phyloP scores from a whole-genome alignment of 1,284 basidiomycete species.

The Puccinia brachypodii region DNA sequence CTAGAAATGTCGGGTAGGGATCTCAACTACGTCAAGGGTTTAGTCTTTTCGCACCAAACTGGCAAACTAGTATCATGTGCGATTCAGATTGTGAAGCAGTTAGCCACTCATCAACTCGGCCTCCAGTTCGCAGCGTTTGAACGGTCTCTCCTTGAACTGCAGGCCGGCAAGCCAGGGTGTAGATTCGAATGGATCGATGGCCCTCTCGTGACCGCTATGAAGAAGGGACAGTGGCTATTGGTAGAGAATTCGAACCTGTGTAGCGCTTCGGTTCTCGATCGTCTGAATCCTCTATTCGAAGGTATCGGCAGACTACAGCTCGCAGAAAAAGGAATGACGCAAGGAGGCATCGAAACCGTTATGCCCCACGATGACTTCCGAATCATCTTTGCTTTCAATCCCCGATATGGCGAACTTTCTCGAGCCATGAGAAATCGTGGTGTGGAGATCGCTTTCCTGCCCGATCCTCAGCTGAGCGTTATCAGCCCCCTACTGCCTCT shows the following conservation, averaged over 20 bases:
- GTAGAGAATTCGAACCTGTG: slow-evolving; percentile 94
- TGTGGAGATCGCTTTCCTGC: slow-evolving; percentile 69
- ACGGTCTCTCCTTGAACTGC: slow-evolving; percentile 20
- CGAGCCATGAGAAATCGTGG: slow-evolving; percentile 98
- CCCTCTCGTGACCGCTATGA: slow-evolving; percentile 83
- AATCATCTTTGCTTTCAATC: slow-evolving; percentile 91
- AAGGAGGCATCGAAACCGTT: slow-evolving; percentile 73
- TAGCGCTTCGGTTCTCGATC: slow-evolving; percentile 90
- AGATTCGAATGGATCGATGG: slow-evolving; percentile 95
- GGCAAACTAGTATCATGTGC: neutral
- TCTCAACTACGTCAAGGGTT: slow-evolving; percentile 25
- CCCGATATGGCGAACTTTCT: slow-evolving; percentile 87
- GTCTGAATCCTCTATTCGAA: slow-evolving; percentile 96
- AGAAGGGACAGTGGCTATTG: slow-evolving; percentile 82
- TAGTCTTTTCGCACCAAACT: slow-evolving; percentile 29
- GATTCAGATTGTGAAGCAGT: neutral
- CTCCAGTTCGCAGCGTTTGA: slow-evolving; percentile 10
- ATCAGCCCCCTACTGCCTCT: neutral
- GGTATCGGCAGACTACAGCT: slow-evolving; percentile 75
- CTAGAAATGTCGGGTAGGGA: slow-evolving; percentile 31
- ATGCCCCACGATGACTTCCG: slow-evolving; percentile 84
- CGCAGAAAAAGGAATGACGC: slow-evolving; percentile 82
- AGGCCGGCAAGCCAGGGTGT: neutral
- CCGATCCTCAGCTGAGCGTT: neutral
- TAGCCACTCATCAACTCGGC: neutral